Evolutionary conservation across 768 basidiomycete genomes (phyloP), one percentile per base, ranked within the genome.

Genomic region (Lentinula boryana): DNA sequence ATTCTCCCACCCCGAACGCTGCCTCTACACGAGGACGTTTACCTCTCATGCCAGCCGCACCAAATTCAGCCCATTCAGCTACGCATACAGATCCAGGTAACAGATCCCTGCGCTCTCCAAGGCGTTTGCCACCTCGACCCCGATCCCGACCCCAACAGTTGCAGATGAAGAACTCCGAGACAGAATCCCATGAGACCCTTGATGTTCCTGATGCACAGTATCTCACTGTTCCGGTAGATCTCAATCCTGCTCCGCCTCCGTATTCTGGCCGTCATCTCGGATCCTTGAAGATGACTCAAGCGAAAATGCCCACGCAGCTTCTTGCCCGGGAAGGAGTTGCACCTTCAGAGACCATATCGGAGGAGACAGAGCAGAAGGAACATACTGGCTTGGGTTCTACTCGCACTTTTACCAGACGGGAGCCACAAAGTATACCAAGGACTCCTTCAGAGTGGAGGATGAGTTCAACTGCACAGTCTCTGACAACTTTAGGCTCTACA

Each of bases 391-490:
- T n/a, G n/a, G 13, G 21, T 13, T 36, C 38, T 27, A 27, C 38
- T 16, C 9, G 23, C 3, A 27, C 0, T 0, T 41, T 44, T 18
- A 27, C 15, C 5, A 55, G 55, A 56, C 38, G 38, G 13, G 2
- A 21, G 1, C 36, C 27, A 13, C 55, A 40, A 7, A 56, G 40
- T 13, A 56, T 56, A 41, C 55, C 55, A 13, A 40, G 13, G 23
- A 56, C 55, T 4, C 55, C 55, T 40, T 56, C 55, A 10, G 55
- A 56, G 7, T 56, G 55, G 50, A 51, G 50, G n/a, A 51, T 31
- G 5, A 51, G 50, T 5, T 33, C 50, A 31, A 18, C 50, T 51
- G 31, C 50, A 5, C 31, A 15, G 50, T 32, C 31, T 33, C n/a
- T 33, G 5, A 16, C 32, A 32, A 51, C 50, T 16, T 16, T 13